Evolutionary conservation across 202 grass and related monocot species (phyloP), one percentile per base, ranked within the genome.

Genomic region (Bolboschoenoplectus hybrid): DNA sequence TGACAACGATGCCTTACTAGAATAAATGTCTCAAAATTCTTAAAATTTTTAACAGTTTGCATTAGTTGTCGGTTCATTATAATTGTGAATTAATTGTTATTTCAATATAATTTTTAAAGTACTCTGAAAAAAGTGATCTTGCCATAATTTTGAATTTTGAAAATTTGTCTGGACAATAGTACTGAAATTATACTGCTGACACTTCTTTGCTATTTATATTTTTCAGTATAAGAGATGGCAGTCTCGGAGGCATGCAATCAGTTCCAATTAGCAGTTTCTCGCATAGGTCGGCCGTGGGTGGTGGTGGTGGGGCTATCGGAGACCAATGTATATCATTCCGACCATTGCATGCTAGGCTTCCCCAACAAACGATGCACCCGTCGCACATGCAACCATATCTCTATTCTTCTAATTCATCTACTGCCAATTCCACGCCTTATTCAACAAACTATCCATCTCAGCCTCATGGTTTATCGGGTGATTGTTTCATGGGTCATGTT

Each of bases 401-500:
- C 46, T 96, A 91, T 78, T 78, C 82, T 64, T 90, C 88, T 63
- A 70, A 78, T 76, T 77, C 93, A 2, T 83, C 93, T 57, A 84
- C 87, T 4, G 35, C 88, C 44, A 89, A 93, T 57, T 88, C 91
- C 1, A 89, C 88, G 67, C 84, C 66, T 71, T 92, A 93, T 65
- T 89, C 93, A n/a, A 86, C 90, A 38, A 89, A 88, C 64, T 90
- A 91, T 85, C 83, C 91, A 4, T 85, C 86, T 38, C 68, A 89
- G 12, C 82, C 87, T n/a, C 86, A 71, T 58, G 81, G 90, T 5
- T 41, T 91, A 0, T 84, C 84, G 7, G 81, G 83, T 35, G 92
- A 99, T 71, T 96, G 91, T 65, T 91, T 96, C 61, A 87, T 97
- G 79, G 97, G 97, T 40, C 97, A 96, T 76, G 93, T 90, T 9